Evolutionary conservation across 2,329 filamentous ascomycete genomes (phyloP).

Genomic region (Epichloe scottii): DNA sequence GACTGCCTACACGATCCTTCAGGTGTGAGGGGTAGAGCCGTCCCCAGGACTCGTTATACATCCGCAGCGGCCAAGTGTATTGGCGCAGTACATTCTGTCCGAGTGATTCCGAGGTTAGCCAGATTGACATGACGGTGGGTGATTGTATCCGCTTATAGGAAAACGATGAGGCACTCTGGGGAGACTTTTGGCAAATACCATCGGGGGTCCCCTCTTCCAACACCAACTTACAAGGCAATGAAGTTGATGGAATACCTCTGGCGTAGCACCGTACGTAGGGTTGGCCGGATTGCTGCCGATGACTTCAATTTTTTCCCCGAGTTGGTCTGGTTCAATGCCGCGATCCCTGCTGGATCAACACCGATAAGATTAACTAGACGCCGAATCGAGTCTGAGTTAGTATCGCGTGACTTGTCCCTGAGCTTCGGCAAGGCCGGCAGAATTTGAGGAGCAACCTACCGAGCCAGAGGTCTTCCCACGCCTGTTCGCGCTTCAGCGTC

Average conservation of each 20-base stretch:
- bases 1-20: not conserved
- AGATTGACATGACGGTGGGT: too few relatives aligned
- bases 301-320: not conserved
- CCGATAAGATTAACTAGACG: not conserved
- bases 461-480: not conserved
- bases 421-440: not conserved
- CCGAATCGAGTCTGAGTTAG: not conserved
- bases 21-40: not conserved
- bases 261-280: not conserved
- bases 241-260: not conserved
- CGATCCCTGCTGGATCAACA: not conserved
- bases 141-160: too few relatives aligned
- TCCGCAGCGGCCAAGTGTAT: constrained; percentile 1
- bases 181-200: too few relatives aligned
- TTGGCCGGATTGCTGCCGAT: not conserved
- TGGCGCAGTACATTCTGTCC: constrained; percentile 1
- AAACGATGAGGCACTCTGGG: too few relatives aligned
- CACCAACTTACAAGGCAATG: constrained; percentile 1
- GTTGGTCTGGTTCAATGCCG: not conserved
- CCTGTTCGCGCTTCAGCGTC: not conserved
- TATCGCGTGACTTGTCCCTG: not conserved
- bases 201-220: too few relatives aligned
- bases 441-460: not conserved
- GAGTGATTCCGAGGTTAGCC: not conserved
- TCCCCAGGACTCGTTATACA: constrained; percentile 2